A percentile compares a stretch with the other conserved stretches of the same genome.
Conservation (phyloP, 306 rosid species). For the Prunus persica region DNA sequence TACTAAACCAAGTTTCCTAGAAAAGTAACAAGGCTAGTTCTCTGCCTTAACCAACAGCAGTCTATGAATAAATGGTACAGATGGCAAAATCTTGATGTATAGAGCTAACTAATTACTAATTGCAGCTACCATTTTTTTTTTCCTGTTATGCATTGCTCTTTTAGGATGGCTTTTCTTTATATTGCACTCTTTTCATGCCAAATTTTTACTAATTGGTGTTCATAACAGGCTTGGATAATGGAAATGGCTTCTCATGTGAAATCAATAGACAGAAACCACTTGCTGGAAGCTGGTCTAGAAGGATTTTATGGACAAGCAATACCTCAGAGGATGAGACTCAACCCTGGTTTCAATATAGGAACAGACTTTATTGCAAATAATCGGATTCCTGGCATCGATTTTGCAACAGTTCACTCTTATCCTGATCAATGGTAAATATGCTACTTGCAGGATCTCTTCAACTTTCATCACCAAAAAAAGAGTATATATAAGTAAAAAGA, state of each 20-base stretch:
- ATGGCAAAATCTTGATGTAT: background rate
- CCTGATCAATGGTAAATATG: conserved; percentile 82
- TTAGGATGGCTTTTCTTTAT: conserved; percentile 8
- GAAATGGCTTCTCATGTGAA: conserved; percentile 89
- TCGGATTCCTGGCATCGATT: conserved; percentile 59
- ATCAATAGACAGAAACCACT: conserved; percentile 83
- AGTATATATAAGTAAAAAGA: no score
- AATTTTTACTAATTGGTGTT: background rate
- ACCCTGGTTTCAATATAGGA: conserved; percentile 64
- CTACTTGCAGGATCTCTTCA: background rate
- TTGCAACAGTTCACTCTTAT: conserved; percentile 82
- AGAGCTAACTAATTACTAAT: no score
- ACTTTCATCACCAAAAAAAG: background rate
- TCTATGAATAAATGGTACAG: background rate
- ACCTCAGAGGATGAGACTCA: conserved; percentile 62
- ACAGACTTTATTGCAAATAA: conserved; percentile 86
- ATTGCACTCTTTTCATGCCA: background rate
- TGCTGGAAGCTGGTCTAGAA: conserved; percentile 84
- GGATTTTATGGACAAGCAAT: conserved; percentile 86
- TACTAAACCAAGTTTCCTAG: background rate
- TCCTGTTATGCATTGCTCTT: background rate
- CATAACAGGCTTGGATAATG: conserved; percentile 74
- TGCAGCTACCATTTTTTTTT: background rate
- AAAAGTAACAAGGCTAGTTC: background rate
- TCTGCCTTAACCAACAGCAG: no score